A percentile compares a stretch with the other conserved stretches of the same genome.
These are phyloP conservation scores for Dryadomyces quercivorus DNA, from an alignment of 2,329 filamentous ascomycete genomes.

Conservation along the genomic window DNA sequence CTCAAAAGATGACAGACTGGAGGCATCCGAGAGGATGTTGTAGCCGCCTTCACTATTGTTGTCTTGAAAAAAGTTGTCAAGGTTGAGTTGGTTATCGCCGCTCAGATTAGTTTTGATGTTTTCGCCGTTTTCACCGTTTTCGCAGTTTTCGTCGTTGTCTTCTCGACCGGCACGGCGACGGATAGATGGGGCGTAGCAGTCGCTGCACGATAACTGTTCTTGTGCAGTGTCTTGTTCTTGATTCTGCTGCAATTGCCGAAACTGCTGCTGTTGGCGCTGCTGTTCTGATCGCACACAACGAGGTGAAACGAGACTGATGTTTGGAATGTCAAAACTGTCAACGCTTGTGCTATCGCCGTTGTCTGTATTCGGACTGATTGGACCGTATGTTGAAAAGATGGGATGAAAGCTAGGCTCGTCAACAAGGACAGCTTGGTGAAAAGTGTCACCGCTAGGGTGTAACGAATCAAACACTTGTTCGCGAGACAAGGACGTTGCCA, in stretches of 20 bases:
- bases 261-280: not conserved
- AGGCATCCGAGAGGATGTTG: conserved; percentile 1
- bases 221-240: not conserved
- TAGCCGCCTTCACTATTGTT: conserved; percentile 12
- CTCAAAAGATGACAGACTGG: conserved; percentile 21
- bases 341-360: conserved; percentile 9
- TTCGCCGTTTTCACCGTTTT: not conserved
- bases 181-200: not conserved
- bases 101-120: not conserved
- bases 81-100: not conserved
- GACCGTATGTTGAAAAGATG: not conserved
- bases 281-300: not conserved
- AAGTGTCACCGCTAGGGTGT: not conserved
- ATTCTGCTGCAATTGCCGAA: not conserved
- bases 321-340: conserved; percentile 13
- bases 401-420: not conserved
- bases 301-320: conserved; percentile 5
- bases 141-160: not conserved
- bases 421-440: conserved; percentile 9
- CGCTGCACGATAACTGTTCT: not conserved
- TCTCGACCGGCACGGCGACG: not conserved
- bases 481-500: not conserved
- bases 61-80: not conserved
- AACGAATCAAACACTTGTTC: not conserved
- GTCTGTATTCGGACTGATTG: not conserved